Percentiles rank a stretch among this genome's conserved stretches.
Conservation (phyloP, 768 basidiomycete genomes). For the Coprinopsis cinerea region DNA sequence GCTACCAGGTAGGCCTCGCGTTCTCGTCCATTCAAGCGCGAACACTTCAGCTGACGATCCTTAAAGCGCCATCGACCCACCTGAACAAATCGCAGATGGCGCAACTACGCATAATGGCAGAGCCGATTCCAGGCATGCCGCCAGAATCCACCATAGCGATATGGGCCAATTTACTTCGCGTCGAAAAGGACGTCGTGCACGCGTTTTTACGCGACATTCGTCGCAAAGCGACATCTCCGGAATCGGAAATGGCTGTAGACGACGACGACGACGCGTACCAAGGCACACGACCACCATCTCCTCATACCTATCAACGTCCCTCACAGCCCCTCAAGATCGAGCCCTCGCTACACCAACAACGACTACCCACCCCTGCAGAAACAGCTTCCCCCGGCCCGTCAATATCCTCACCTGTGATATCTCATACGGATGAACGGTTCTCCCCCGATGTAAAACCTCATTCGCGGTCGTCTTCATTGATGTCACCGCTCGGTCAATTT, state of each 20-base stretch:
- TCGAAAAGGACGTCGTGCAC: background rate
- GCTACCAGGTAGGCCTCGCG: too few relatives aligned
- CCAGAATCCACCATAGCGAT: background rate
- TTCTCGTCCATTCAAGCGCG: too few relatives aligned
- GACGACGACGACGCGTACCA: too few relatives aligned
- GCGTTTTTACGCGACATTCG: background rate
- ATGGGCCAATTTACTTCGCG: background rate
- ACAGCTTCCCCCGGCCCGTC: conserved; percentile 1
- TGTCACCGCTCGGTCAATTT: background rate
- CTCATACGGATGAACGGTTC: background rate
- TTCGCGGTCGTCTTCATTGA: background rate
- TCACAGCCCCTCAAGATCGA: too few relatives aligned
- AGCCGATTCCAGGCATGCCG: background rate
- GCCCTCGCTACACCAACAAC: conserved; percentile 4
- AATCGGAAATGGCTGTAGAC: too few relatives aligned
- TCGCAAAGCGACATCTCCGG: background rate
- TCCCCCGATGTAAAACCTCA: background rate
- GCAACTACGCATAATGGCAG: background rate
- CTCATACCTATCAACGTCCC: too few relatives aligned
- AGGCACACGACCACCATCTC: too few relatives aligned
- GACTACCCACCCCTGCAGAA: conserved; percentile 4
- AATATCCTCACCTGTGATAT: background rate
- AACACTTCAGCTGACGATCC: too few relatives aligned
- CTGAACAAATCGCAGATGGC: background rate
- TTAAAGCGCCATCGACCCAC: too few relatives aligned